Evolutionary conservation across 202 grass and related monocot genomes (phyloP).

Genomic region (Schoenoplectus tabernaemontani): DNA sequence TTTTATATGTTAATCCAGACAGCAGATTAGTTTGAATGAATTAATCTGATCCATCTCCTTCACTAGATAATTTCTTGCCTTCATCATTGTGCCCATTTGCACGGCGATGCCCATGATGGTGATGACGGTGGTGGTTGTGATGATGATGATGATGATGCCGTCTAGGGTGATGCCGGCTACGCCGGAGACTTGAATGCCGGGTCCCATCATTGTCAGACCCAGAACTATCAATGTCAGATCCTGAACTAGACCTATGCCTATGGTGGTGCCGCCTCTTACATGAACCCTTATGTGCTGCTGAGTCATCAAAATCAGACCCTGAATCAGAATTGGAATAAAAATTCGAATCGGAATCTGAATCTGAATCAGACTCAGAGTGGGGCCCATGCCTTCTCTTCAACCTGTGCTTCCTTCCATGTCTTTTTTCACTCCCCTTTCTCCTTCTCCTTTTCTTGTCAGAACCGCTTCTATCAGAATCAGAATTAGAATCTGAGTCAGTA

Average conservation of each 20-base stretch:
- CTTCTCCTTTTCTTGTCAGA: slow-evolving; percentile 52
- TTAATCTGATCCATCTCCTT: not conserved
- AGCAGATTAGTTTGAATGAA: no score
- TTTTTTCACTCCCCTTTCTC: slow-evolving; percentile 30
- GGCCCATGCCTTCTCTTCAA: slow-evolving; percentile 26
- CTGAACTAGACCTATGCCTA: slow-evolving; percentile 23
- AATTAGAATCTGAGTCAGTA: slow-evolving; percentile 41
- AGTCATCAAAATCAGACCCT: slow-evolving; percentile 19
- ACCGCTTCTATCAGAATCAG: slow-evolving; percentile 24
- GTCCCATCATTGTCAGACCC: slow-evolving; percentile 34
- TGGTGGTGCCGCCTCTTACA: slow-evolving; percentile 35
- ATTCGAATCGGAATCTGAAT: not conserved
- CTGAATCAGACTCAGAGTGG: slow-evolving; percentile 46
- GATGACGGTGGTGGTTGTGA: slow-evolving; percentile 1
- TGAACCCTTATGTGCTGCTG: not conserved
- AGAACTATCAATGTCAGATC: slow-evolving; percentile 40
- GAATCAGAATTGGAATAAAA: slow-evolving; percentile 12
- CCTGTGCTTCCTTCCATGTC: slow-evolving; percentile 41
- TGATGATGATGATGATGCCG: slow-evolving; percentile 4
- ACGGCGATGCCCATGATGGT: slow-evolving; percentile 14
- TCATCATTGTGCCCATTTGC: no score
- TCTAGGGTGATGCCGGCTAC: not conserved
- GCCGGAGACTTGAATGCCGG: slow-evolving; percentile 15
- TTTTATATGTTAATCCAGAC: no score
- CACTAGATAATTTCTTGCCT: slow-evolving; percentile 17